Evolutionary conservation across 148 eudicot species (phyloP), one percentile per base, ranked within the genome.

Genomic region (Dysphania ambrosioides): DNA sequence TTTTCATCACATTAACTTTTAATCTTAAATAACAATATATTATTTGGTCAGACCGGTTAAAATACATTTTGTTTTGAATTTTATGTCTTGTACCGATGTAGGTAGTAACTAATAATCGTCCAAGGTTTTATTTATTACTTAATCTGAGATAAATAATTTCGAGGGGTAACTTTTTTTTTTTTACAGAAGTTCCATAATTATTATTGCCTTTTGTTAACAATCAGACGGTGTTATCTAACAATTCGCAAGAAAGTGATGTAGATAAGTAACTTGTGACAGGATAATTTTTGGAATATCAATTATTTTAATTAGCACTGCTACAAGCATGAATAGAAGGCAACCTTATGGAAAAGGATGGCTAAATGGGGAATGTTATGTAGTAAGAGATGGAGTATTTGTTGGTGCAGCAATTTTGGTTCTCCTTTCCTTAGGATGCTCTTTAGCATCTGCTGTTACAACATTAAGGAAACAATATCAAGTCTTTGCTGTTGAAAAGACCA

Each of bases 331-430:
- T 80, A 79, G 29, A 78, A 82, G 72, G 56, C 97, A 92, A 30
- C 53, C 72, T 5, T 86, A 82, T 36, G 91, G 93, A 31, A 80
- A 88, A 79, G 97, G 95, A 44, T 92, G 97, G 97, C 19, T 88
- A 32, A 72, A 87, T 71, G 92, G 93, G 5, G 89, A 87, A 24
- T 92, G 97, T 61, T 92, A 90, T 70, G 15, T 92, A 0, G 93
- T 92, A 0, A 92, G 80, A 80, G 80, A 88, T 61, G 92, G 95
- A 7, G 82, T 90, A 21, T 92, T 78, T 68, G n/a, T 74, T 66
- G 88, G 82, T 38, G 83, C 97, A 2, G 80, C 84, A 2, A n/a
- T 83, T 16, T 72, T 88, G 56, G 81, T 83, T 23, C 64, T 90
- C 24, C 2, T 90, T 41, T 75, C 85, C 47, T 47, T 85, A 10